Evolutionary conservation across 2,329 filamentous ascomycete genomes (phyloP).

Genomic region (Sclerotiophoma versabilis): DNA sequence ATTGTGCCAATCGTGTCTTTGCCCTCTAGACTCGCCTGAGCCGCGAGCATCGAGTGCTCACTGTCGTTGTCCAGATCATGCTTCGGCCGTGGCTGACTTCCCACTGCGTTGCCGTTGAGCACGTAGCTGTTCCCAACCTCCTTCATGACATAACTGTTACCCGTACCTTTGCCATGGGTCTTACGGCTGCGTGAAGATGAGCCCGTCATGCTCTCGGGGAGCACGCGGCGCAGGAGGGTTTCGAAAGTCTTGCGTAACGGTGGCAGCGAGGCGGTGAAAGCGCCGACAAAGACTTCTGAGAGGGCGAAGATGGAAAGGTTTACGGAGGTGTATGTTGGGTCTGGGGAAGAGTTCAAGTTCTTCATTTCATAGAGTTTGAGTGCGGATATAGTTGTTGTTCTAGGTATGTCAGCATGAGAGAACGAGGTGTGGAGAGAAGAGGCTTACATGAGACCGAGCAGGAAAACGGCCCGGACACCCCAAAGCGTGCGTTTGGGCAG

Average conservation of each 20-base stretch:
- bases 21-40: conserved; percentile 2
- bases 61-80: conserved; percentile 16
- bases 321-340: conserved; percentile 32
- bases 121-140: conserved; percentile 17
- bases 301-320: conserved; percentile 35
- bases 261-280: conserved; percentile 36
- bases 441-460: conserved; percentile 35
- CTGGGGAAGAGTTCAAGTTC: conserved; percentile 24
- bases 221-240: conserved; percentile 22
- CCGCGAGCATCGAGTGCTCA: conserved; percentile 6
- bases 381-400: conserved; percentile 36
- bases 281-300: conserved; percentile 37
- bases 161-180: conserved; percentile 12
- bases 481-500: conserved; percentile 34
- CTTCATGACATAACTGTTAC: conserved; percentile 29
- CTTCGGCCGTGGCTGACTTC: not conserved
- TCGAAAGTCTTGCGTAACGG: conserved; percentile 39
- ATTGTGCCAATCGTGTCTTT: conserved; percentile 4
- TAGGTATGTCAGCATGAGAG: conserved; percentile 6
- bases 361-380: conserved; percentile 39
- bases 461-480: conserved; percentile 38
- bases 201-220: conserved; percentile 29
- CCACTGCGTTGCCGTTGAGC: conserved; percentile 1
- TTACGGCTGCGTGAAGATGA: conserved; percentile 10
- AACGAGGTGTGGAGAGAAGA: too few species aligned